Base-by-base conservation (phyloP, 768 basidiomycete species). In the Daedaleopsis nitida region DNA sequence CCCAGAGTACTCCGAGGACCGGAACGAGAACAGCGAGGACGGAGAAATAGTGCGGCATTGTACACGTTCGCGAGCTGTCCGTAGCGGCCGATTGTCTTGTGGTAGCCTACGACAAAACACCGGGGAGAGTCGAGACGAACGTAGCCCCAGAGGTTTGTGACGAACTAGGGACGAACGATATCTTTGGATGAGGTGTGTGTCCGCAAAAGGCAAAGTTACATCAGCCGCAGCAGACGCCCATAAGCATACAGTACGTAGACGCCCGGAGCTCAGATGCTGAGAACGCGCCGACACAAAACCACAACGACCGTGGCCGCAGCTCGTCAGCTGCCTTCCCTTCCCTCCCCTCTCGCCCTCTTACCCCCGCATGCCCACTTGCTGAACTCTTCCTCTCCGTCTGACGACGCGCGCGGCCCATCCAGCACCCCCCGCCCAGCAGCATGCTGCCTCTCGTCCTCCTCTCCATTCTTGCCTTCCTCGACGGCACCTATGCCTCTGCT, bases 11-110 rank as follows among this genome's bases (percentile, higher is more conserved):
- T 34, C 55, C 65, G 42, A 70, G 19, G 53, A 63, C 13, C 38
- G 66, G 64, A 51, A 64, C 53, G 23, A 68, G 45, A 7, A 65
- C 32, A 45, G 65, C 64, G 58, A 72, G 52, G 27, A 68, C 34
- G 48, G 59, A 43, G 52, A 58, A 47, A n/a, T 60, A 23, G 51
- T 60, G 66, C 2, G 66, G 57, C 63, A 67, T 62, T 12, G 19
- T 45, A 39, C 14, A 13, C 12, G 44, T 44, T 35, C 39, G 39
- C 14, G 8, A 11, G 44, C 49, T 32, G 23, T 35, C 11, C 9
- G 14, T 3, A 1, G 39, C 57, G 37, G 13, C 19, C 17, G 8
- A 21, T 49, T 12, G 39, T 42, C 39, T 2, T 5, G 39, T 42
- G 3, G 39, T 42, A 42, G 39, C 14, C 14, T 38, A 8, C 37